Percentiles rank a stretch among this genome's conserved stretches.
Evolutionary conservation across 2,329 filamentous ascomycete genomes (phyloP).

Genomic region (Neofusicoccum sp.): DNA sequence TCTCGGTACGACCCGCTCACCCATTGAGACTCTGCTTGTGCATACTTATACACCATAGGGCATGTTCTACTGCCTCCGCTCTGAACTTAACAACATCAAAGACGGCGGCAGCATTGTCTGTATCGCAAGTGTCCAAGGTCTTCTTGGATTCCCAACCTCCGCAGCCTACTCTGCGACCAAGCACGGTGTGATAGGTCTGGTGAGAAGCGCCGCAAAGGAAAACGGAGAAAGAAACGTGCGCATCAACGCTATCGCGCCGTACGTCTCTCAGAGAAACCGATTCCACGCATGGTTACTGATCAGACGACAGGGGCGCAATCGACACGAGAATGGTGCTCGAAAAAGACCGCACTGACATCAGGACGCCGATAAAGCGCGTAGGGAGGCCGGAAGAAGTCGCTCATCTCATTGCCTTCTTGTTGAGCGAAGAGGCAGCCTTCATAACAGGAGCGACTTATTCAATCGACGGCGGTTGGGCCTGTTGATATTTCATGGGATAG

Average conservation of each 20-base stretch:
- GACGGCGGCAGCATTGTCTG: slow-evolving; percentile 37
- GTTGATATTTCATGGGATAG: not conserved
- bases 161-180: slow-evolving; percentile 24
- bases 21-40: not conserved
- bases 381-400: slow-evolving; percentile 35
- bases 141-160: slow-evolving; percentile 40
- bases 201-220: slow-evolving; percentile 41
- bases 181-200: slow-evolving; percentile 31
- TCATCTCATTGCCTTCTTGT: slow-evolving; percentile 44
- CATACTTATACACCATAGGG: not conserved
- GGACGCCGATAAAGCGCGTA: slow-evolving; percentile 17
- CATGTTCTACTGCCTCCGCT: slow-evolving; percentile 26
- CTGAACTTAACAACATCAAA: slow-evolving; percentile 39
- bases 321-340: slow-evolving; percentile 30
- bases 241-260: slow-evolving; percentile 47
- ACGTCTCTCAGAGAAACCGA: slow-evolving; percentile 24
- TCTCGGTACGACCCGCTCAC: slow-evolving; percentile 26
- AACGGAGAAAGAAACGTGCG: slow-evolving; percentile 36
- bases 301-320: slow-evolving; percentile 22
- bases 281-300: not conserved
- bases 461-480: slow-evolving; percentile 44
- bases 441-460: slow-evolving; percentile 45
- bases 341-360: not conserved
- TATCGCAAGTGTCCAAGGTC: slow-evolving; percentile 53
- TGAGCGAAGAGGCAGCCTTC: slow-evolving; percentile 46